phyloP scores from a whole-genome alignment of 1,284 basidiomycete species.

The Pulveroboletus sp. region DNA sequence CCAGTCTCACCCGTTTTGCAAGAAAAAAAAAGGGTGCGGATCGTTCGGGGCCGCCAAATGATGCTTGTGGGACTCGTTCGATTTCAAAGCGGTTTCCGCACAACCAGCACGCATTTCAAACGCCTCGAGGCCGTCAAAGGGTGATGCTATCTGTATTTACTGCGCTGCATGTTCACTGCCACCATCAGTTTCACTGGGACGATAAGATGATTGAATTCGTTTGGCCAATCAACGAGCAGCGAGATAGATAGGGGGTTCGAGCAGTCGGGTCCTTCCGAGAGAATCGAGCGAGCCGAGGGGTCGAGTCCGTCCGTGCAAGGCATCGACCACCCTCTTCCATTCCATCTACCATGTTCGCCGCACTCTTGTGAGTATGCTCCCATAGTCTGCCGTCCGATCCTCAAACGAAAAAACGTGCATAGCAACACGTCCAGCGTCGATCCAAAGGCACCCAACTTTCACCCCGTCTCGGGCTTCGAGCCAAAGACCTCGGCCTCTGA shows the following conservation, averaged over 20 bases:
- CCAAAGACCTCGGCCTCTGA: conserved; percentile 49
- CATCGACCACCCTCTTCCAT: conserved; percentile 3
- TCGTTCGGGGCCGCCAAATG: not conserved
- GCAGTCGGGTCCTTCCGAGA: conserved; percentile 20
- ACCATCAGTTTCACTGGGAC: too few species aligned
- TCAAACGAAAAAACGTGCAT: conserved; percentile 14
- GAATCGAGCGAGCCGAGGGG: conserved; percentile 13
- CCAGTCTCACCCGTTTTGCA: too few species aligned
- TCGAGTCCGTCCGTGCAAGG: not conserved
- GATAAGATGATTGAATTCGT: too few species aligned
- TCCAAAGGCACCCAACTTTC: conserved; percentile 73
- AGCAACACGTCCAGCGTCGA: conserved; percentile 46
- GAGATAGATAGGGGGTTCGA: not conserved
- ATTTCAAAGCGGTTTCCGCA: not conserved
- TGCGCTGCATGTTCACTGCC: too few species aligned
- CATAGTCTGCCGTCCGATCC: not conserved
- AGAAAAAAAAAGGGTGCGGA: not conserved
- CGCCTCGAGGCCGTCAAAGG: too few species aligned
- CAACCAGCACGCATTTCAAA: not conserved
- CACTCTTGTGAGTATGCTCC: conserved; percentile 63
- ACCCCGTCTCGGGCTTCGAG: conserved; percentile 63
- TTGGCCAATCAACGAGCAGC: too few species aligned
- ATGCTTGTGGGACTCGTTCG: too few species aligned
- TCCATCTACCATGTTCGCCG: conserved; percentile 60
- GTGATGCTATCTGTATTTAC: too few species aligned